Evolutionary conservation across 2,329 filamentous ascomycete genomes (phyloP), one percentile per base, ranked within the genome.

Genomic region (Colletotrichum orbiculare): DNA sequence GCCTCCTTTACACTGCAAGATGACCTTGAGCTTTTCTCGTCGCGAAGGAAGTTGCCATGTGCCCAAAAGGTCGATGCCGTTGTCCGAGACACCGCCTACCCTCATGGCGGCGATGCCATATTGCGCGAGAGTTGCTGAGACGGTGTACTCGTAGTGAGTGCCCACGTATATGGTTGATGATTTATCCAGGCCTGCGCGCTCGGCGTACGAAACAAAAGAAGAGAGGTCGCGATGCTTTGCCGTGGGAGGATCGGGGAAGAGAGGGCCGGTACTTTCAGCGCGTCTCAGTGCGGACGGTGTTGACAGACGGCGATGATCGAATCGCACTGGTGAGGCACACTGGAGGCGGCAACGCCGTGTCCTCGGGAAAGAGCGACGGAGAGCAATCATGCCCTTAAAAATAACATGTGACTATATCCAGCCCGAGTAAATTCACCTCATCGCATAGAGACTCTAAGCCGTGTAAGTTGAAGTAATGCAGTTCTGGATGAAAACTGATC

Each of bases 111-210:
- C 76, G 78, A 95, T 91, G 58, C 89, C 88, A 56, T 91, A 84
- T 2, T 78, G 77, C 3, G 82, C 71, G 0, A 95, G 83, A 1
- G 85, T 78, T 4, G 77, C 73, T 6, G 85, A 83, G 3, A 88
- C 85, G 0, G 82, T 87, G 79, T 95, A 95, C 76, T 96, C 92
- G 78, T 92, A 95, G 74, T 86, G 86, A 0, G 91, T 95, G 69
- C 92, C 92, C 46, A 89, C 80, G 73, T 89, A 94, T 48, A 88
- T 83, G 0, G 87, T 88, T 13, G 85, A 87, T 5, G 75, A 77
- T 1, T 79, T 75, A 67, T 86, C 82, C 25, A 93, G 81, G 1
- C 83, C 81, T 0, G 79, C 83, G 54, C 85, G 84, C 17, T 82
- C 74, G 6, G 89, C 89, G 74, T 94, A 89, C 34, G 83, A 79